Conservation (phyloP, 2,329 filamentous ascomycete genomes). For the Calonectria pseudoreteaudii region DNA sequence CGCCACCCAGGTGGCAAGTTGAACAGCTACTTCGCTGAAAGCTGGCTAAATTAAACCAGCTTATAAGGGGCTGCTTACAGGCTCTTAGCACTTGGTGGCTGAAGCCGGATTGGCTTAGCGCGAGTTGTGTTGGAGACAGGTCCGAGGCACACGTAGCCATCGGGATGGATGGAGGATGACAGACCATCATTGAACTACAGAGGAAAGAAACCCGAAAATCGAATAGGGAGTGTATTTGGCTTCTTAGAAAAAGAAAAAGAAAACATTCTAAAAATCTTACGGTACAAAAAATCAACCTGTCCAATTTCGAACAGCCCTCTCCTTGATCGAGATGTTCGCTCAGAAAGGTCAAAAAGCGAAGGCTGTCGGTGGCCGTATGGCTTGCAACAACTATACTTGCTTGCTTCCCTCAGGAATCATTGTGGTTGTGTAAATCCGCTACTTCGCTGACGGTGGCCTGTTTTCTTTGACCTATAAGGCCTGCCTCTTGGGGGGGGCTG, state of each 20-base stretch:
- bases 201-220: neutral
- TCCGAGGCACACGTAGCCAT: neutral
- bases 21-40: neutral
- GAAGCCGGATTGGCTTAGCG: neutral
- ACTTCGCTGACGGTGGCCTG: neutral
- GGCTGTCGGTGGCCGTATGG: too few relatives aligned
- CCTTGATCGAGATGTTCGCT: neutral
- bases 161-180: neutral
- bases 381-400: too few relatives aligned
- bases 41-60: neutral
- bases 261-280: neutral
- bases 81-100: neutral
- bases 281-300: neutral
- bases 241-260: neutral
- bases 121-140: neutral
- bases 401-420: too few relatives aligned
- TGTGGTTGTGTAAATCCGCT: neutral
- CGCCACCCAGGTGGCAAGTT: neutral
- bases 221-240: neutral
- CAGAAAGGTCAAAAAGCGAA: constrained; percentile 2
- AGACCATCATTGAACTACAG: neutral
- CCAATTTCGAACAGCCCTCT: neutral
- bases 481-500: neutral
- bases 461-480: constrained; percentile 4
- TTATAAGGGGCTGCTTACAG: neutral